Percentiles rank a stretch among this genome's conserved stretches.
Evolutionary conservation across 2,329 filamentous ascomycete species (phyloP).

Genomic region (Coniella lustricola): DNA sequence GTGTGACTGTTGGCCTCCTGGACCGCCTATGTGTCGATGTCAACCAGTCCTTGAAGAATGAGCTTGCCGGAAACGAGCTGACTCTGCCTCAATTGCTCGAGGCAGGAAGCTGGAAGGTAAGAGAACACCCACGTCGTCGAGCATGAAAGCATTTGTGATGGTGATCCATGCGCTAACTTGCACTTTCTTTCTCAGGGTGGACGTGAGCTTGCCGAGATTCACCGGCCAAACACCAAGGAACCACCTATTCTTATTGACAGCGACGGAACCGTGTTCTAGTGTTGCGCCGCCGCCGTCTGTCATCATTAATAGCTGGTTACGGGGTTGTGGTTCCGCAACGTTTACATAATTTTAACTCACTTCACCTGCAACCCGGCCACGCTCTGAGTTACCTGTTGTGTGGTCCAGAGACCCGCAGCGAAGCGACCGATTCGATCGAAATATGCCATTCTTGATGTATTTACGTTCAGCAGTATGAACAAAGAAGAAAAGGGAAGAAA

Average conservation of each 20-base stretch:
- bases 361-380: background rate
- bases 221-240: conserved; percentile 90
- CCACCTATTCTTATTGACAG: conserved; percentile 94
- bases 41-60: conserved; percentile 55
- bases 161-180: too few species aligned
- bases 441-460: too few species aligned
- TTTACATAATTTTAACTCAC: too few species aligned
- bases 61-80: conserved; percentile 64
- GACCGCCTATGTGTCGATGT: conserved; percentile 47
- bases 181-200: conserved; percentile 54
- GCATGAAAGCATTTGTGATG: too few species aligned
- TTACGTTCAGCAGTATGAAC: background rate
- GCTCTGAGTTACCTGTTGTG: background rate
- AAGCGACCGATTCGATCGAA: too few species aligned
- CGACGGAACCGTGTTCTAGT: conserved; percentile 89
- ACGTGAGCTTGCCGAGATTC: conserved; percentile 91
- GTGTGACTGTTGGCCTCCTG: conserved; percentile 53
- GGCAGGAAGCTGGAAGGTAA: conserved; percentile 95
- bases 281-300: conserved; percentile 11
- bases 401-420: too few species aligned
- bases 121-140: conserved; percentile 19
- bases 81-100: conserved; percentile 84
- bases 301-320: background rate
- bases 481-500: background rate
- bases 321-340: too few species aligned